phyloP scores from a whole-genome alignment of 2,329 filamentous ascomycete genomes.

The Fusarium ramigenum region DNA sequence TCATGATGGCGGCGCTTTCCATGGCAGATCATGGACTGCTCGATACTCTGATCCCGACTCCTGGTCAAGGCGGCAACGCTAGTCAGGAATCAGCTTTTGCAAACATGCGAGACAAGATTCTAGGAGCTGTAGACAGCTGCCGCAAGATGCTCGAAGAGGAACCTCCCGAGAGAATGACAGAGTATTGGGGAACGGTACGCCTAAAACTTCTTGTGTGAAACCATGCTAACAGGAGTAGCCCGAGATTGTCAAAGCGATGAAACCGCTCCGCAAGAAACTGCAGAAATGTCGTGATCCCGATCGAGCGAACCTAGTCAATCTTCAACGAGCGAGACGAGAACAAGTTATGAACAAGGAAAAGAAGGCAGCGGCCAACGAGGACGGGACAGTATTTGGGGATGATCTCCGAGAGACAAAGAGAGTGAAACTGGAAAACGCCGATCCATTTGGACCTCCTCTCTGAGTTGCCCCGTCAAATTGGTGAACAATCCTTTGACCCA shows the following conservation, averaged over 20 bases:
- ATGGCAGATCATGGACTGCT: slow-evolving; percentile 76
- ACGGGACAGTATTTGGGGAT: slow-evolving; percentile 59
- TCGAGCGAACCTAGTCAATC: slow-evolving; percentile 74
- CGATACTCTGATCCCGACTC: slow-evolving; percentile 57
- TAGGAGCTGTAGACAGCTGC: slow-evolving; percentile 60
- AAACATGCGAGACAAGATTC: slow-evolving; percentile 57
- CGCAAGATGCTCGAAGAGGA: slow-evolving; percentile 65
- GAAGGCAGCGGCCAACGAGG: slow-evolving; percentile 51
- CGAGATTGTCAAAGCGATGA: slow-evolving; percentile 58
- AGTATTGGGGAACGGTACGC: slow-evolving; percentile 64
- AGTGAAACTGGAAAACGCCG: slow-evolving; percentile 56
- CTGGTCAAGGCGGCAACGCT: slow-evolving; percentile 45
- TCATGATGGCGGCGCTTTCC: slow-evolving; percentile 84
- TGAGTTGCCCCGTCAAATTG: slow-evolving; percentile 39
- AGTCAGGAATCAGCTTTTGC: slow-evolving; percentile 37
- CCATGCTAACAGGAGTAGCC: slow-evolving; percentile 46
- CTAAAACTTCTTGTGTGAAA: background rate
- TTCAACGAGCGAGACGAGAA: slow-evolving; percentile 72
- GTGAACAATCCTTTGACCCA: background rate
- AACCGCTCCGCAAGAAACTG: slow-evolving; percentile 73
- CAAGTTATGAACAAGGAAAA: slow-evolving; percentile 57
- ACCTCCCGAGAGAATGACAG: slow-evolving; percentile 62
- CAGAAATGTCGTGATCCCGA: slow-evolving; percentile 78
- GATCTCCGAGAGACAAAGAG: slow-evolving; percentile 56
- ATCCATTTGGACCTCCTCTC: slow-evolving; percentile 59